These are phyloP conservation scores for Talinum fruticosum DNA, from an alignment of 148 eudicot species.

Conservation along the genomic window DNA sequence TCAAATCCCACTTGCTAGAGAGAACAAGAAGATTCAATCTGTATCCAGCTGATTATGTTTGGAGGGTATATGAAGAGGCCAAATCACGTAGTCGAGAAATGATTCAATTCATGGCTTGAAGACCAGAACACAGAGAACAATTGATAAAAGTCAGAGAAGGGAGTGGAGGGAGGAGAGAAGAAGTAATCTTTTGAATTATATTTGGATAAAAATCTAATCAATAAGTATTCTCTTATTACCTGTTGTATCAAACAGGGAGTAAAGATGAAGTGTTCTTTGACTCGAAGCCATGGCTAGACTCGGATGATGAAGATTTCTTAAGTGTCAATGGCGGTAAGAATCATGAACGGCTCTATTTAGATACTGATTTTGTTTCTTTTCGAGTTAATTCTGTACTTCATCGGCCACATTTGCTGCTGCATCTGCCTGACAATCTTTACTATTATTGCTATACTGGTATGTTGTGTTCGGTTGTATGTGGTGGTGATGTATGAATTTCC, in stretches of 20 bases:
- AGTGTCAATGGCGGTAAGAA: slow-evolving; percentile 36
- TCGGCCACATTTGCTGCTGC: background rate
- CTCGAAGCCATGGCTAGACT: slow-evolving; percentile 35
- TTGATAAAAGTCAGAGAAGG: too few relatives aligned
- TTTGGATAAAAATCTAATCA: background rate
- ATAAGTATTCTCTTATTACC: background rate
- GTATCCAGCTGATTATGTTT: too few relatives aligned
- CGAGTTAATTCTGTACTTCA: background rate
- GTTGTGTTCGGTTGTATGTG: background rate
- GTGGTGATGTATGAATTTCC: background rate
- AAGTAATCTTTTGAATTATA: background rate
- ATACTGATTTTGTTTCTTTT: background rate
- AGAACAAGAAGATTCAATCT: too few relatives aligned
- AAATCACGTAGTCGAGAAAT: too few relatives aligned
- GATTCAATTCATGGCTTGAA: too few relatives aligned
- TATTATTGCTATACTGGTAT: background rate
- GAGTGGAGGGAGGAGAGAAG: too few relatives aligned
- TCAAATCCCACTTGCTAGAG: too few relatives aligned
- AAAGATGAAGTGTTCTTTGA: slow-evolving; percentile 31
- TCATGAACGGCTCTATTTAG: background rate
- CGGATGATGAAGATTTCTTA: slow-evolving; percentile 35
- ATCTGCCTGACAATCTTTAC: background rate
- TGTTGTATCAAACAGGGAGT: slow-evolving; percentile 26
- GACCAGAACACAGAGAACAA: too few relatives aligned
- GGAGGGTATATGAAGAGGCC: too few relatives aligned